Evolutionary conservation across 169 alveolate genomes (phyloP).

Genomic region (Babesia divergens): DNA sequence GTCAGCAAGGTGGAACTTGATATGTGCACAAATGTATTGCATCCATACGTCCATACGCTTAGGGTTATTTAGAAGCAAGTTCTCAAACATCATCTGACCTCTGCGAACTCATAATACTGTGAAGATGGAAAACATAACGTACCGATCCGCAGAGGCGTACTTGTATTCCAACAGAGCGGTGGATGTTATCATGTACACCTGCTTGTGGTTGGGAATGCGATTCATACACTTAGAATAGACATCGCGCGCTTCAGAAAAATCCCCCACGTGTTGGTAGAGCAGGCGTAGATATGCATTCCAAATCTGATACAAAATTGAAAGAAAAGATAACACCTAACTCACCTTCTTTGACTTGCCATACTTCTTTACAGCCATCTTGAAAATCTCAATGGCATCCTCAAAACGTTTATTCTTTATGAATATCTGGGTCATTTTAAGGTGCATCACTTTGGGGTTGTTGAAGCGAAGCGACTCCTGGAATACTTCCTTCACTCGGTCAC

Average conservation of each 20-base stretch:
- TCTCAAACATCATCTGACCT: slow-evolving; percentile 80
- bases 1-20: slow-evolving; percentile 61
- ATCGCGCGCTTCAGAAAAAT: slow-evolving; percentile 57
- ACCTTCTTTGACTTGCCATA: slow-evolving; percentile 72
- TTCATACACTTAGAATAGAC: slow-evolving; percentile 52
- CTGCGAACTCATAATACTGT: slow-evolving; percentile 11
- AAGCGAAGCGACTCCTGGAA: slow-evolving; percentile 67
- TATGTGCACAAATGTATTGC: slow-evolving; percentile 77
- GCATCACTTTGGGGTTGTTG: slow-evolving; percentile 67
- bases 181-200: slow-evolving; percentile 66
- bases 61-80: slow-evolving; percentile 77
- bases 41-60: slow-evolving; percentile 83
- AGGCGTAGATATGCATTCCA: slow-evolving; percentile 55
- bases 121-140: slow-evolving; percentile 13
- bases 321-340: slow-evolving; percentile 10
- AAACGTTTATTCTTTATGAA: slow-evolving; percentile 55
- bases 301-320: slow-evolving; percentile 15
- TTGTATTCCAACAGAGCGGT: slow-evolving; percentile 82
- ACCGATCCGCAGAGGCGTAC: slow-evolving; percentile 70
- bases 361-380: slow-evolving; percentile 68
- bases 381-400: slow-evolving; percentile 65
- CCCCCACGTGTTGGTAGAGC: slow-evolving; percentile 42
- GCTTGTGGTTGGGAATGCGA: slow-evolving; percentile 66
- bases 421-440: slow-evolving; percentile 66
- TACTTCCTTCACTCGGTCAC: slow-evolving; percentile 70